These are phyloP conservation scores for Castanea mollissima DNA, from an alignment of 306 rosid genomes.

Conservation along the genomic window DNA sequence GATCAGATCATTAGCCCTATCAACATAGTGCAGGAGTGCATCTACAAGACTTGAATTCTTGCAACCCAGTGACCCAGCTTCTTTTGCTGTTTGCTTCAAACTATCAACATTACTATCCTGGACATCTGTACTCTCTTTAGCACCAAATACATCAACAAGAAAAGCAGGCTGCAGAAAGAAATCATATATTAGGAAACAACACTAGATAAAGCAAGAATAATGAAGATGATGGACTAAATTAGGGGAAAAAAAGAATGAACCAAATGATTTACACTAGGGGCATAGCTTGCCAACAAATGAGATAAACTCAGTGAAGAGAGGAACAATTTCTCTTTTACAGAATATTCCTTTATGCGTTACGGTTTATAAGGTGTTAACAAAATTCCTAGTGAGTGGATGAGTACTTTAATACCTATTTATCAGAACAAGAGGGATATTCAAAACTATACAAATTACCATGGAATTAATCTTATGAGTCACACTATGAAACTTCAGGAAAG, in stretches of 20 bases:
- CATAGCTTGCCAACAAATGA: not conserved
- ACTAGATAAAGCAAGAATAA: not conserved
- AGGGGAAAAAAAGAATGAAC: not conserved
- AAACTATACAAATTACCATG: too few species aligned
- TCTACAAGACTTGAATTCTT: conserved; percentile 48
- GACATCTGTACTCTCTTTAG: conserved; percentile 39
- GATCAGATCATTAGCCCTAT: conserved; percentile 44
- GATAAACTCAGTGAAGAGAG: not conserved
- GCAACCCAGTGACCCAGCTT: conserved; percentile 35
- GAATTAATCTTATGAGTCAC: too few species aligned
- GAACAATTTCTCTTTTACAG: not conserved
- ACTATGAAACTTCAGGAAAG: too few species aligned
- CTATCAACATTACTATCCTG: conserved; percentile 36
- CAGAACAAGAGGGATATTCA: too few species aligned
- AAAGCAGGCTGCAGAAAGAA: conserved; percentile 79
- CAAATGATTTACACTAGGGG: not conserved
- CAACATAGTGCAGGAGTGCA: conserved; percentile 52
- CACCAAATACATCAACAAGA: conserved; percentile 58
- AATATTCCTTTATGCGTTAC: not conserved
- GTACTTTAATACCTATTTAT: too few species aligned
- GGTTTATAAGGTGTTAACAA: not conserved
- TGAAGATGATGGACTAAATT: not conserved
- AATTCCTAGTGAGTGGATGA: too few species aligned
- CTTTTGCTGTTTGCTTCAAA: conserved; percentile 46
- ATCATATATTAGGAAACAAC: conserved; percentile 11